Percentiles rank a stretch among this genome's conserved stretches.
These are phyloP conservation scores for Mentha longifolia DNA, from an alignment of 257 asterid species.

Conservation along the genomic window DNA sequence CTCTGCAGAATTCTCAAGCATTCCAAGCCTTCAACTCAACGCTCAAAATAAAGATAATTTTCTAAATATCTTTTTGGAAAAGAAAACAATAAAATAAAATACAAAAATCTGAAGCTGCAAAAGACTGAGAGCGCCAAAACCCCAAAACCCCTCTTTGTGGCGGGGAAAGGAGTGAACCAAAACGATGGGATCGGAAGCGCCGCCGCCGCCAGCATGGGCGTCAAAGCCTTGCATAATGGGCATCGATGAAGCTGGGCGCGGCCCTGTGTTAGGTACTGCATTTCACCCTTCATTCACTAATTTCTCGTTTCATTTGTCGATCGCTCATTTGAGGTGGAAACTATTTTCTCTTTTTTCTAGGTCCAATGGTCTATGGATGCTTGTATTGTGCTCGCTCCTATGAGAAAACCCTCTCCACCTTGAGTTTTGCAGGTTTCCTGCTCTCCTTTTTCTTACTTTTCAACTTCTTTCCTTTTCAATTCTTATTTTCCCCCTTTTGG, in stretches of 20 bases:
- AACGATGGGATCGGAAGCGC: conserved; percentile 58
- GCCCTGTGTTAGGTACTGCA: conserved; percentile 85
- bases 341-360: conserved; percentile 41
- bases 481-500: not conserved
- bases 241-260: conserved; percentile 99
- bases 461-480: not conserved
- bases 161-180: conserved; percentile 41
- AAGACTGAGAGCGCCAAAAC: conserved; percentile 31
- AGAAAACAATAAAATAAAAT: not conserved
- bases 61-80: too few species aligned
- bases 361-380: conserved; percentile 99
- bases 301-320: conserved; percentile 18
- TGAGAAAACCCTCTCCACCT: conserved; percentile 78
- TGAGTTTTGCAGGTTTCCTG: conserved; percentile 78
- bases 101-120: not conserved
- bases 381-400: conserved; percentile 81
- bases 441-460: not conserved
- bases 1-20: too few species aligned
- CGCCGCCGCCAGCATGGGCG: conserved; percentile 62
- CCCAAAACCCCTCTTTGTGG: conserved; percentile 40
- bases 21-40: too few species aligned
- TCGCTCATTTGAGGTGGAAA: too few species aligned
- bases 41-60: too few species aligned
- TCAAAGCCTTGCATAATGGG: conserved; percentile 95
- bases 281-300: not conserved